Evolutionary conservation across 257 asterid genomes (phyloP).

Genomic region (Solanum bulbocastanum): DNA sequence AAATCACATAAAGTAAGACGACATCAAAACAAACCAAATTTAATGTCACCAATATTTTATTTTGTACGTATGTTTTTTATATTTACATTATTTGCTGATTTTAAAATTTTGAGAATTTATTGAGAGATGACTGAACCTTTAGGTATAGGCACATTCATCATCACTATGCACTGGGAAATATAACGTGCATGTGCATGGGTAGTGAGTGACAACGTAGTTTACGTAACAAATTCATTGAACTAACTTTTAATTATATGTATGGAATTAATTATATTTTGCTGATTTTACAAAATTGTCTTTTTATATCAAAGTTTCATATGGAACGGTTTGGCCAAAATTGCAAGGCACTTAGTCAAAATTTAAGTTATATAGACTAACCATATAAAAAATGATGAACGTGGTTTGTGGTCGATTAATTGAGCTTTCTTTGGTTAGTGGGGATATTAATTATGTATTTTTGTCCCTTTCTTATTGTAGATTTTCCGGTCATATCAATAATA

Average conservation of each 20-base stretch:
- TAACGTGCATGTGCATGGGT: constrained; percentile 1
- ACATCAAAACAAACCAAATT: neutral
- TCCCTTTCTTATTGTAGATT: neutral
- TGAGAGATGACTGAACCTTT: neutral
- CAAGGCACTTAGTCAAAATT: neutral
- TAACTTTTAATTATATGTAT: neutral
- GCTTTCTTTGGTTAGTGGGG: neutral
- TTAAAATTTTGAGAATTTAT: neutral
- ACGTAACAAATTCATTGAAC: constrained; percentile 1
- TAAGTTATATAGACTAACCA: neutral
- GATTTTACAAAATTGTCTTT: neutral
- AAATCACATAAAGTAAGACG: neutral
- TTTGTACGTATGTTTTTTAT: neutral
- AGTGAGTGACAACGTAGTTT: neutral
- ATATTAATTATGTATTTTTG: neutral
- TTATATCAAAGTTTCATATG: neutral
- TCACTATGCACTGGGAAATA: neutral
- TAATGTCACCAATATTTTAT: neutral
- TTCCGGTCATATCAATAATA: neutral
- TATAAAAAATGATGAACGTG: neutral
- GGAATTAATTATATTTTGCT: neutral
- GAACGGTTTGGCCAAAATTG: neutral
- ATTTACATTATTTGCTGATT: neutral
- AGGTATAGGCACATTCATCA: neutral
- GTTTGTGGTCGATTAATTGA: neutral